Conservation (phyloP, 805 yeast genomes). For the Candida peoriensis region DNA sequence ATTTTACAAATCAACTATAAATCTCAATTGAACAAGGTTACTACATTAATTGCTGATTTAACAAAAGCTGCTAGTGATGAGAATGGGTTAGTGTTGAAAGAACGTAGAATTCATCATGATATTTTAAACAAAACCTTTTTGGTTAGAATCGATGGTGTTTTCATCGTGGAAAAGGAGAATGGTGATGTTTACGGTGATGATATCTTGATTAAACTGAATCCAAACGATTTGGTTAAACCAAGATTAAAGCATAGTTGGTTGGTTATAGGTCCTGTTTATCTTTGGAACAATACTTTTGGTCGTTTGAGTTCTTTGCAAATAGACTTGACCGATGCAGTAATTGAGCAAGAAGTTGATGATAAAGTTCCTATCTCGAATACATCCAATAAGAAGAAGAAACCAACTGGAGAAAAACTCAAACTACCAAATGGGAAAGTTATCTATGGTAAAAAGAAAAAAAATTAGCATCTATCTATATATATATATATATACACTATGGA, state of each 20-base stretch:
- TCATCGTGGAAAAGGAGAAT: slow-evolving; percentile 35
- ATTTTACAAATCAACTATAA: slow-evolving; percentile 43
- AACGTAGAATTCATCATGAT: slow-evolving; percentile 17
- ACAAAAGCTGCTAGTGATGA: slow-evolving; percentile 54
- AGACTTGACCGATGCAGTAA: slow-evolving; percentile 5
- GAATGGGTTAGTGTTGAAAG: slow-evolving; percentile 33
- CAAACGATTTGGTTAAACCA: slow-evolving; percentile 44
- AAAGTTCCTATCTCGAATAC: no score
- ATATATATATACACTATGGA: background rate
- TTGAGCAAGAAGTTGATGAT: slow-evolving; percentile 12
- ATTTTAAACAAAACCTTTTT: slow-evolving; percentile 44
- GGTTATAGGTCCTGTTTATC: slow-evolving; percentile 33
- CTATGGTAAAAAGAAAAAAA: slow-evolving; percentile 21
- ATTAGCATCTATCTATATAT: background rate
- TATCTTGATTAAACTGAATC: slow-evolving; percentile 36
- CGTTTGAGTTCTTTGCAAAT: slow-evolving; percentile 17
- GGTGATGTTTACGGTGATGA: slow-evolving; percentile 31
- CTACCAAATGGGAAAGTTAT: slow-evolving; percentile 62
- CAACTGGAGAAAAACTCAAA: slow-evolving; percentile 39
- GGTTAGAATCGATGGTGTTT: slow-evolving; percentile 57
- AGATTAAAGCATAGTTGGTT: slow-evolving; percentile 44
- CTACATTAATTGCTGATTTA: slow-evolving; percentile 43
- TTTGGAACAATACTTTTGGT: slow-evolving; percentile 45
- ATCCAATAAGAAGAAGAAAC: slow-evolving; percentile 28
- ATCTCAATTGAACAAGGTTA: slow-evolving; percentile 56